These are phyloP conservation scores for Vinca minor DNA, from an alignment of 257 asterid genomes.

Conservation along the genomic window DNA sequence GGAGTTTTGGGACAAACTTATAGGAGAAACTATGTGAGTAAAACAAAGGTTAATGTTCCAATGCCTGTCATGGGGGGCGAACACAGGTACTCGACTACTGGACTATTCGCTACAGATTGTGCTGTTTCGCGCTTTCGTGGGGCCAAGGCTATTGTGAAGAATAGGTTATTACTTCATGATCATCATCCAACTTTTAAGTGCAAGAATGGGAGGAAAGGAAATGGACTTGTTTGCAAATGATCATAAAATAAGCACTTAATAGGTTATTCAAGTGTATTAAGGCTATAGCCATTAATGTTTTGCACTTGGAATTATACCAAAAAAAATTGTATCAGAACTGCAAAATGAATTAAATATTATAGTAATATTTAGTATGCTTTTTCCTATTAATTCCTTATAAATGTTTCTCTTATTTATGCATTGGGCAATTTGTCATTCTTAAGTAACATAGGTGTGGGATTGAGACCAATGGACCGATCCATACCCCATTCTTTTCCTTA, in stretches of 20 bases:
- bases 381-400: too few relatives aligned
- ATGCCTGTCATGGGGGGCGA: conserved; percentile 71
- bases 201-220: conserved; percentile 33
- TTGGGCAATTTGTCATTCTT: too few relatives aligned
- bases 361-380: too few relatives aligned
- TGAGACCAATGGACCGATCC: too few relatives aligned
- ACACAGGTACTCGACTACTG: conserved; percentile 27
- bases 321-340: neutral
- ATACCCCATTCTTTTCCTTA: too few relatives aligned
- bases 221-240: conserved; percentile 46
- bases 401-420: too few relatives aligned
- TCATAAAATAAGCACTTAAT: neutral
- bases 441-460: too few relatives aligned
- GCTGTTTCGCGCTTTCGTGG: conserved; percentile 30
- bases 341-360: neutral
- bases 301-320: too few relatives aligned
- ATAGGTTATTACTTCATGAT: neutral
- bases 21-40: conserved; percentile 42
- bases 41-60: conserved; percentile 32
- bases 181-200: conserved; percentile 31
- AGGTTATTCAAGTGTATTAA: neutral
- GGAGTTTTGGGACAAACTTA: conserved; percentile 72
- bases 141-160: conserved; percentile 2
- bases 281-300: too few relatives aligned
- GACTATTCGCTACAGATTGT: conserved; percentile 39